A percentile compares a stretch with the other conserved stretches of the same genome.
Evolutionary conservation across 1,139 yeast species (phyloP).

Genomic region (Candida tropicalis): DNA sequence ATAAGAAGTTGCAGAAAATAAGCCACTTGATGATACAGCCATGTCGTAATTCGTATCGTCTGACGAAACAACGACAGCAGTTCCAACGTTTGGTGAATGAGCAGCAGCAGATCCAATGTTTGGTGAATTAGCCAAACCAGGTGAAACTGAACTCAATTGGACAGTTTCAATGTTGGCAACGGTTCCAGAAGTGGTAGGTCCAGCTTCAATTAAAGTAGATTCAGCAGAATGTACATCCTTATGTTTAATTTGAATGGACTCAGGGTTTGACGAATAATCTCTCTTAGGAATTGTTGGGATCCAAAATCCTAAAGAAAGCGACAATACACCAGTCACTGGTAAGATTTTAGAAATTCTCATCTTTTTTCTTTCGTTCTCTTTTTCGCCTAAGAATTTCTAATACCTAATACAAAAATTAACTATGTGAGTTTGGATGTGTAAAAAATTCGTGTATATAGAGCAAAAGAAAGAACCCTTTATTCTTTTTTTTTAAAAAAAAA

Average conservation of each 20-base stretch:
- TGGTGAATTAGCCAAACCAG: no score
- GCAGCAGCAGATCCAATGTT: no score
- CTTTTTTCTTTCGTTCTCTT: not conserved
- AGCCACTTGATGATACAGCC: no score
- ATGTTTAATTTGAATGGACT: not conserved
- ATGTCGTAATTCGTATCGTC: no score
- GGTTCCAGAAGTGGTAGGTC: not conserved
- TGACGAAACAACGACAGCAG: no score
- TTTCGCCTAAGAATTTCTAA: not conserved
- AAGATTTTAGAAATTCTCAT: constrained; percentile 6
- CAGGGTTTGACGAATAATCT: not conserved
- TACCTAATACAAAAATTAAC: constrained; percentile 1
- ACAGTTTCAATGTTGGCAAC: not conserved
- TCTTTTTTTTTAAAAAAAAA: not conserved
- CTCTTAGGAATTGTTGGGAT: constrained; percentile 3
- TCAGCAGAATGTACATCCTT: not conserved
- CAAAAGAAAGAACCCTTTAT: not conserved
- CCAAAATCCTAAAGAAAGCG: constrained; percentile 5
- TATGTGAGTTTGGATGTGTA: constrained; percentile 3
- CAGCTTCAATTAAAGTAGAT: not conserved
- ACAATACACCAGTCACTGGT: constrained; percentile 4
- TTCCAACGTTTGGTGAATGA: no score
- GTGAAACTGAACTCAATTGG: no score
- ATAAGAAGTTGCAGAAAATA: no score
- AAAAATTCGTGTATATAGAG: not conserved